Conservation (phyloP, 441 rosid species). For the Manihot esculenta region DNA sequence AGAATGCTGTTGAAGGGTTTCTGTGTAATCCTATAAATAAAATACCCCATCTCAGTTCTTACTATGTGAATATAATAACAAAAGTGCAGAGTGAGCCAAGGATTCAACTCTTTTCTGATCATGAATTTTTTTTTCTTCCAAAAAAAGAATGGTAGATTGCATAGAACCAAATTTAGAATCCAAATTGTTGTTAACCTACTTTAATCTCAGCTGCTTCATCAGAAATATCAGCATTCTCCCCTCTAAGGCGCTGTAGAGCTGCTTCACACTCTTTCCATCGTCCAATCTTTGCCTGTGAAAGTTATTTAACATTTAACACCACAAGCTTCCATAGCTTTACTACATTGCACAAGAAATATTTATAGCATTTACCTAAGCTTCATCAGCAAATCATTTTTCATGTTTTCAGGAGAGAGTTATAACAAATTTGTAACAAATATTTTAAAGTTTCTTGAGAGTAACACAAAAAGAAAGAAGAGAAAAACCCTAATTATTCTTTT, state of each 20-base stretch:
- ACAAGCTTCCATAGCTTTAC: constrained; percentile 1
- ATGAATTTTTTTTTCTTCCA: neutral
- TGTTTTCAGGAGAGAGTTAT: constrained; percentile 3
- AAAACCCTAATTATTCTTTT: neutral
- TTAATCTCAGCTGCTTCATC: constrained; percentile 77
- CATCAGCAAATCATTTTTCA: neutral
- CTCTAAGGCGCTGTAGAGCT: constrained; percentile 72
- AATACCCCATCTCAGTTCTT: neutral
- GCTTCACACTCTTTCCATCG: constrained; percentile 66
- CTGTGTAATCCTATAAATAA: constrained; percentile 56
- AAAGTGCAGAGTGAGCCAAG: neutral
- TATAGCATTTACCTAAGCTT: neutral
- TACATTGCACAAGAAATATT: neutral
- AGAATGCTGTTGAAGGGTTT: constrained; percentile 39
- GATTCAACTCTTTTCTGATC: neutral
- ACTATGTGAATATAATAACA: neutral
- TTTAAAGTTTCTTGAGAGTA: neutral
- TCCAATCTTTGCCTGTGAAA: constrained; percentile 70
- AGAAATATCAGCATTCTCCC: constrained; percentile 68
- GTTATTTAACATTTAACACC: constrained; percentile 3
- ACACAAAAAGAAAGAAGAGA: neutral
- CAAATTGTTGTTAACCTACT: constrained; percentile 35
- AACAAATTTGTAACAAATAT: neutral
- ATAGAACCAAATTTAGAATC: neutral
- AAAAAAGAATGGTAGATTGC: neutral